phyloP scores from a whole-genome alignment of 2,329 filamentous ascomycete species.

The Penicillium nordicum region DNA sequence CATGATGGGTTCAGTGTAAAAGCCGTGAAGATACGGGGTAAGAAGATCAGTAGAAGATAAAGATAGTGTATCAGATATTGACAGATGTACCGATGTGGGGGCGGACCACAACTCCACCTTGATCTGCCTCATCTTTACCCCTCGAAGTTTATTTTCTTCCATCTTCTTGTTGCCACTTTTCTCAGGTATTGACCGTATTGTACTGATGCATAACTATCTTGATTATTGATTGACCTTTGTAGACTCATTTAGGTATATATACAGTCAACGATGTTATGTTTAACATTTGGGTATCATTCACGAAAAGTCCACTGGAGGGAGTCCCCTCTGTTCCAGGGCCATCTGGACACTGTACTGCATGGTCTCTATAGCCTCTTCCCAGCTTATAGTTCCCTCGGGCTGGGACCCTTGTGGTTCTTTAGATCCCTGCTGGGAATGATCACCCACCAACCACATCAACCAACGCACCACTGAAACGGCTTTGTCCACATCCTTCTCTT shows the following conservation, averaged over 20 bases:
- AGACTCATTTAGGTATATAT: neutral
- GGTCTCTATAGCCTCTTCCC: constrained; percentile 37
- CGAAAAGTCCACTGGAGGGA: constrained; percentile 46
- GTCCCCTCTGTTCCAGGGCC: constrained; percentile 44
- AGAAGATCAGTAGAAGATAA: neutral
- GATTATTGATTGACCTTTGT: neutral
- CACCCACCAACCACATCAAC: constrained; percentile 46
- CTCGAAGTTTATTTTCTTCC: neutral
- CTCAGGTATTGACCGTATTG: neutral
- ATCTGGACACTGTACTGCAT: constrained; percentile 44
- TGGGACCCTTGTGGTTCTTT: constrained; percentile 35
- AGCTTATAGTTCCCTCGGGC: constrained; percentile 25
- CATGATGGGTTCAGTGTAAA: neutral
- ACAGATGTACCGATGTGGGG: neutral
- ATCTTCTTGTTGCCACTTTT: neutral
- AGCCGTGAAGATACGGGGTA: neutral
- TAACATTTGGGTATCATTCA: constrained; percentile 7
- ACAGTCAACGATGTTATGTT: neutral
- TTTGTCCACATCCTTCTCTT: constrained; percentile 77
- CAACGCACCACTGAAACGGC: constrained; percentile 67
- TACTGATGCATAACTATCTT: neutral
- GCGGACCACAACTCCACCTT: neutral
- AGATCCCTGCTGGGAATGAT: constrained; percentile 34
- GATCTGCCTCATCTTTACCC: neutral
- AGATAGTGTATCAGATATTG: neutral